phyloP scores from a whole-genome alignment of 768 basidiomycete species.

The Ramaria rubella region DNA sequence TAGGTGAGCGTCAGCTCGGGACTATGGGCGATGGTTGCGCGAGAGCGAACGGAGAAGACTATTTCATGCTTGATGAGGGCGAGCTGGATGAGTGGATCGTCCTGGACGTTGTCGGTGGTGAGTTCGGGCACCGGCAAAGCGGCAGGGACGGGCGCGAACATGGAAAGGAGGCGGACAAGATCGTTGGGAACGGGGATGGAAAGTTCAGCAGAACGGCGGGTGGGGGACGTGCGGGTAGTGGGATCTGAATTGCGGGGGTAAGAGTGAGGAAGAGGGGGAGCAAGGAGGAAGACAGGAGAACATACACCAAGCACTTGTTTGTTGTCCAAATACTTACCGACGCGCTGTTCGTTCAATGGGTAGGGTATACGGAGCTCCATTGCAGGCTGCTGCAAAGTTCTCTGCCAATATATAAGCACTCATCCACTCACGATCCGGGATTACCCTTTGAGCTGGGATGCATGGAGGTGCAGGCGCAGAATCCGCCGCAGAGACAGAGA shows the following conservation, averaged over 20 bases:
- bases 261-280: constrained; percentile 9
- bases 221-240: constrained; percentile 1
- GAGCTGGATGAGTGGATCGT: constrained; percentile 94
- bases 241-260: constrained; percentile 10
- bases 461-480: no score
- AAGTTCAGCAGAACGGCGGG: neutral
- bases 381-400: no score
- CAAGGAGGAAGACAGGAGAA: constrained; percentile 12
- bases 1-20: constrained; percentile 80
- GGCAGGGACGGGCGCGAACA: neutral
- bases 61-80: constrained; percentile 87
- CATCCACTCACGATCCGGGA: no score
- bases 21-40: constrained; percentile 74
- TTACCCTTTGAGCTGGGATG: no score
- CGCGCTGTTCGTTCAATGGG: constrained; percentile 50
- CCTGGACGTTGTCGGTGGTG: constrained; percentile 38
- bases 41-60: constrained; percentile 54
- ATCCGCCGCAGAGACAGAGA: no score
- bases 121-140: neutral
- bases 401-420: no score
- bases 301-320: constrained; percentile 73
- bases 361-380: constrained; percentile 21
- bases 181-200: neutral
- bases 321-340: constrained; percentile 73
- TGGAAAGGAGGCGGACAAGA: constrained; percentile 1